Conservation (phyloP, 148 eudicot species). For the Chenopodium formosanum region DNA sequence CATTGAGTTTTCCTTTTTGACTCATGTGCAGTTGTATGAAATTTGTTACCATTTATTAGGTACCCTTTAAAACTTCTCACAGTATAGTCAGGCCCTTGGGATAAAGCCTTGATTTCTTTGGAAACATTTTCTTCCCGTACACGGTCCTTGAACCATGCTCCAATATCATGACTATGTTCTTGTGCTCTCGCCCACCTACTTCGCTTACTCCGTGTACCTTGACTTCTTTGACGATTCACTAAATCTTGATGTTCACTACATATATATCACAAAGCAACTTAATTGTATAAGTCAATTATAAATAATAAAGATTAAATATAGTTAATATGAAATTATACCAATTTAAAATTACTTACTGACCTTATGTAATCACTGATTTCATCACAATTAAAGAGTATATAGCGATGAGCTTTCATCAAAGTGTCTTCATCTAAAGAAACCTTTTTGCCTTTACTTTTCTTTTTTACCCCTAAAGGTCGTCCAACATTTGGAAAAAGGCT, state of each 20-base stretch:
- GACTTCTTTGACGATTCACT: background rate
- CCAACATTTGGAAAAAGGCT: slow-evolving; percentile 2
- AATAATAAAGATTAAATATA: too few species aligned
- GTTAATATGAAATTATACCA: background rate
- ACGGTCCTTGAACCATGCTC: slow-evolving; percentile 5
- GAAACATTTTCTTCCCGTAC: background rate
- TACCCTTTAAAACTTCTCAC: slow-evolving; percentile 4
- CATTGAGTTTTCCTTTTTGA: too few species aligned
- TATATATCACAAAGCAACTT: background rate
- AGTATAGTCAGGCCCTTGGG: slow-evolving; percentile 15
- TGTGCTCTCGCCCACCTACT: slow-evolving; percentile 10
- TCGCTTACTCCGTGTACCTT: background rate
- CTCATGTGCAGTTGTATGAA: background rate
- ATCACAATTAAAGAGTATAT: slow-evolving; percentile 22
- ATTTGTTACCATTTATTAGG: slow-evolving; percentile 12
- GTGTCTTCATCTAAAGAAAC: slow-evolving; percentile 4
- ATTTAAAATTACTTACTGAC: background rate
- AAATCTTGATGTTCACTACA: background rate
- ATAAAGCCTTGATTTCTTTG: slow-evolving; percentile 1
- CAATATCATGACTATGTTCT: slow-evolving; percentile 1
- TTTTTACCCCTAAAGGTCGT: slow-evolving; percentile 1
- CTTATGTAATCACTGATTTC: background rate
- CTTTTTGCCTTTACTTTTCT: background rate
- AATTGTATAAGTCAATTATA: background rate
- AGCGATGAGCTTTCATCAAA: slow-evolving; percentile 2